Evolutionary conservation across 768 basidiomycete species (phyloP).

Genomic region (Boletus reticulatus): DNA sequence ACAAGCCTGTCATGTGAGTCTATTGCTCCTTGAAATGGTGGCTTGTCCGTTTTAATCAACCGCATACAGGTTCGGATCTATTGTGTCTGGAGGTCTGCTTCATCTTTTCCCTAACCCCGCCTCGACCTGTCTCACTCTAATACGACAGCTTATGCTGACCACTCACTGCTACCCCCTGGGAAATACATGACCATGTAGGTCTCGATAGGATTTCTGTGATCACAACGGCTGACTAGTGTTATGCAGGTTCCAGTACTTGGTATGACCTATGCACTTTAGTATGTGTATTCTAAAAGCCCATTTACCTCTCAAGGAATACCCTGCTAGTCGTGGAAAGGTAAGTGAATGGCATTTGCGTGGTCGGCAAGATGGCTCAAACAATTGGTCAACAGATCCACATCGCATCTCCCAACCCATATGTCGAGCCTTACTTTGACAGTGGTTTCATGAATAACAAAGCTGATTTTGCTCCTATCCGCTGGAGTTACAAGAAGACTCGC

Average conservation of each 20-base stretch:
- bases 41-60: background rate
- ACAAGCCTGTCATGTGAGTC: constrained; percentile 70
- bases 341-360: background rate
- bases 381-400: constrained; percentile 54
- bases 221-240: no score
- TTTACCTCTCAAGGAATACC: constrained; percentile 47
- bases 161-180: constrained; percentile 65
- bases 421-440: constrained; percentile 62
- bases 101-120: background rate
- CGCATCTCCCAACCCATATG: constrained; percentile 56
- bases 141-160: constrained; percentile 60
- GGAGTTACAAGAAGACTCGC: constrained; percentile 77
- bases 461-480: constrained; percentile 71
- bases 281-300: background rate
- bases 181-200: constrained; percentile 65
- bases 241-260: constrained; percentile 25
- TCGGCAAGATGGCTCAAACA: background rate
- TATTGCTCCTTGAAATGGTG: background rate
- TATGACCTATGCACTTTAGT: background rate
- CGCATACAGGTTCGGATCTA: constrained; percentile 53
- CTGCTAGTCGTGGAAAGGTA: constrained; percentile 69
- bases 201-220: constrained; percentile 37
- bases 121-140: background rate
- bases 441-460: constrained; percentile 83
- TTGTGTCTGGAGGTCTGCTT: constrained; percentile 53